Conservation (phyloP, 2,329 filamentous ascomycete genomes). For the Sporothrix phasma region DNA sequence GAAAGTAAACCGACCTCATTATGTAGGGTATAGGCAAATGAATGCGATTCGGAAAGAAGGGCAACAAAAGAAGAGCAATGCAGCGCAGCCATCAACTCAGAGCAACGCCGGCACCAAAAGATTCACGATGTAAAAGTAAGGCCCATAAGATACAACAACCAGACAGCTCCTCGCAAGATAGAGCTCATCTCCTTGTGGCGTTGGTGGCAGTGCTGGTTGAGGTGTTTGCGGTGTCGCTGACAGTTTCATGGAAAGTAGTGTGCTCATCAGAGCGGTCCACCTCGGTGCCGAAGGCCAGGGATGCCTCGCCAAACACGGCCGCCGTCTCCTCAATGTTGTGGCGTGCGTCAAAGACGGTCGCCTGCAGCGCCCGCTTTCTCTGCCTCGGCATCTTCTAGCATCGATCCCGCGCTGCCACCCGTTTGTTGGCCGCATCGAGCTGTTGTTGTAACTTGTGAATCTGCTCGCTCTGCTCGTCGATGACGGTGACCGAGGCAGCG, state of each 20-base stretch:
- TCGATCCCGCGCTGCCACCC: background rate
- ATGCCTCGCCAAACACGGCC: constrained; percentile 7
- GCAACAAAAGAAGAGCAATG: background rate
- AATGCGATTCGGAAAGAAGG: background rate
- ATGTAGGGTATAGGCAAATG: constrained; percentile 1
- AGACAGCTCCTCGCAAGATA: background rate
- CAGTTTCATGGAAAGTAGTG: background rate
- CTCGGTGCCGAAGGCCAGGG: background rate
- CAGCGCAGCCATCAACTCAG: background rate
- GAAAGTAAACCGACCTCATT: too few relatives aligned
- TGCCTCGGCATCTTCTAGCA: background rate
- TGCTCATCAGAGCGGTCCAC: background rate
- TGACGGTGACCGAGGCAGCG: background rate
- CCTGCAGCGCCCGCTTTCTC: constrained; percentile 3
- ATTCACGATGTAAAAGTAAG: background rate
- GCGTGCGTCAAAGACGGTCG: background rate
- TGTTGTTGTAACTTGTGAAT: background rate
- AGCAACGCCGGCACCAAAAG: background rate
- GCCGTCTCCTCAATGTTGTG: constrained; percentile 7
- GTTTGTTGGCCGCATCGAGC: background rate
- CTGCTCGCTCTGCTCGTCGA: background rate
- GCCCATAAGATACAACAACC: background rate
- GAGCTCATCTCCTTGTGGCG: background rate
- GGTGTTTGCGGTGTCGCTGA: background rate
- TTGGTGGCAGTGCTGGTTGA: background rate